Conservation (phyloP, 2,329 filamentous ascomycete genomes). For the Calonectria naviculata region DNA sequence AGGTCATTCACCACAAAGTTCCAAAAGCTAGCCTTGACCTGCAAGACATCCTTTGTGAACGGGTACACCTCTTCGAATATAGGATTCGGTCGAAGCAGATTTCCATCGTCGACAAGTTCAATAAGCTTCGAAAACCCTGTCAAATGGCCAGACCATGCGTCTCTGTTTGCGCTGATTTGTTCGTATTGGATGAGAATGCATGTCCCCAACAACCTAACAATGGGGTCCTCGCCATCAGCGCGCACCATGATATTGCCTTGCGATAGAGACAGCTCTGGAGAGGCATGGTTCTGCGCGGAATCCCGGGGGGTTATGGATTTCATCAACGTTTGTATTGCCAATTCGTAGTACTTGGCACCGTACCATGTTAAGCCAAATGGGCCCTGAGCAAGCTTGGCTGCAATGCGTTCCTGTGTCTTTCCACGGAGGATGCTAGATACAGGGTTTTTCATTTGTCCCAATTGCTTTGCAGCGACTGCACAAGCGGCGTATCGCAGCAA, state of each 20-base stretch:
- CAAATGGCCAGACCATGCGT: not conserved
- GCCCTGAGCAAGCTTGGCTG: not conserved
- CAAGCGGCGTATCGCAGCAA: not conserved
- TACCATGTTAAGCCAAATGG: not conserved
- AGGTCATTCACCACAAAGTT: not conserved
- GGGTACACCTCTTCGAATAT: not conserved
- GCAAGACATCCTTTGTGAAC: not conserved
- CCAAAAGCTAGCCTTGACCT: not conserved
- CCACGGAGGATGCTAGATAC: not conserved
- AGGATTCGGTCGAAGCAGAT: not conserved
- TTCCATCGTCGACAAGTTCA: not conserved
- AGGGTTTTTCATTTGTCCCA: not conserved
- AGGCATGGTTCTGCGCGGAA: not conserved
- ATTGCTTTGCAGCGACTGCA: not conserved
- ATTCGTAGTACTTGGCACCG: not conserved
- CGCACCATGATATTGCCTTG: not conserved
- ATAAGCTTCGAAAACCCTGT: not conserved
- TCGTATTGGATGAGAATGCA: not conserved
- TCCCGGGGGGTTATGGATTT: not conserved
- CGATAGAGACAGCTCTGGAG: not conserved
- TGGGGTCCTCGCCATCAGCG: not conserved
- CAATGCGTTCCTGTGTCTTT: not conserved
- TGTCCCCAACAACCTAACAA: not conserved
- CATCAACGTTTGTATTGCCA: not conserved
- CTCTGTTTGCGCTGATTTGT: not conserved